These are phyloP conservation scores for Exserohilum turcica DNA, from an alignment of 2,329 filamentous ascomycete genomes.

Conservation along the genomic window DNA sequence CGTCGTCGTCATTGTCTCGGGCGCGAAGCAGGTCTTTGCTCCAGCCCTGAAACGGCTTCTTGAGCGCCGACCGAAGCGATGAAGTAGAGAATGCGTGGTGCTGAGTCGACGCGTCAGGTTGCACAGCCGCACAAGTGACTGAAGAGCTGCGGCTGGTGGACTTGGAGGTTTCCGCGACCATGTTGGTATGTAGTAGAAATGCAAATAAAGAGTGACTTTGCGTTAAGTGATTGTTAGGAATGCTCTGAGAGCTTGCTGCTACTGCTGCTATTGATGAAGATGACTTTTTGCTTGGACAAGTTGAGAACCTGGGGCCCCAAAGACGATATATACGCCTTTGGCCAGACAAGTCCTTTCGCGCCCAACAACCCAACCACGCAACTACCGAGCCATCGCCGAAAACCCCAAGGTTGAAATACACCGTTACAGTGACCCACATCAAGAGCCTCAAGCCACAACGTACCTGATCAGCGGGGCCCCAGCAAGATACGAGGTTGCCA, in stretches of 20 bases:
- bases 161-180: conserved; percentile 12
- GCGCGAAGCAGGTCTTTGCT: conserved; percentile 41
- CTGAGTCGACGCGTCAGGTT: conserved; percentile 3
- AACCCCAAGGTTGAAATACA: not conserved
- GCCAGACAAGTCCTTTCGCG: no score
- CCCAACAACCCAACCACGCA: conserved; percentile 1
- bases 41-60: conserved; percentile 46
- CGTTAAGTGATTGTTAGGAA: no score
- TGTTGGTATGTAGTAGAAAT: not conserved
- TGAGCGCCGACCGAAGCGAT: conserved; percentile 29
- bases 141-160: conserved; percentile 12
- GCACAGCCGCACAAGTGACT: not conserved
- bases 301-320: not conserved
- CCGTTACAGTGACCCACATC: not conserved
- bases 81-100: conserved; percentile 9
- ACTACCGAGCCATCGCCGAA: conserved; percentile 20
- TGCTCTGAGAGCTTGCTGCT: not conserved
- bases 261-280: not conserved
- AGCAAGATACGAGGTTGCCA: not conserved
- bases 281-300: not conserved
- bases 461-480: not conserved
- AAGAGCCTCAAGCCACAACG: not conserved
- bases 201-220: not conserved
- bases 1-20: conserved; percentile 41
- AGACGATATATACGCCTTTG: conserved; percentile 2